A percentile compares a stretch with the other conserved stretches of the same genome.
phyloP scores from a whole-genome alignment of 2,329 filamentous ascomycete genomes.

The Phyllosticta citriasiana region DNA sequence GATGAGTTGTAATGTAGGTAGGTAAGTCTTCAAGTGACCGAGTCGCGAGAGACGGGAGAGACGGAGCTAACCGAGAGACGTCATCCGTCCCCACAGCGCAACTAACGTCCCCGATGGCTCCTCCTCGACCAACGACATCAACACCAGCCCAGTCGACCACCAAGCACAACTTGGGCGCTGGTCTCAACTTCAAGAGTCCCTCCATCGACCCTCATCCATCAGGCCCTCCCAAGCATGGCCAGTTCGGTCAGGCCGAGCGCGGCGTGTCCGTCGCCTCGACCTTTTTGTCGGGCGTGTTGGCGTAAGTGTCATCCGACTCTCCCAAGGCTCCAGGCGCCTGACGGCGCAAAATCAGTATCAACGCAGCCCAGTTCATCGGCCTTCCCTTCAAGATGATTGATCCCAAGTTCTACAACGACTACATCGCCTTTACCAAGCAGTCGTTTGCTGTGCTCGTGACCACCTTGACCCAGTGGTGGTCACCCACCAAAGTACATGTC shows the following conservation, averaged over 20 bases:
- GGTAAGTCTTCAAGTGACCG: neutral
- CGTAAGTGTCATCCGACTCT: constrained; percentile 22
- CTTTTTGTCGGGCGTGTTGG: constrained; percentile 40
- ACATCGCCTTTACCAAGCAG: constrained; percentile 80
- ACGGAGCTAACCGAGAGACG: neutral
- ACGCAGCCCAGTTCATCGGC: constrained; percentile 65
- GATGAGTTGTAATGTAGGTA: neutral
- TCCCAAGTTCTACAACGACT: constrained; percentile 69
- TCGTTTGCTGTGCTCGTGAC: constrained; percentile 71
- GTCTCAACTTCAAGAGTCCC: constrained; percentile 33
- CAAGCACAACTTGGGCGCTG: constrained; percentile 31
- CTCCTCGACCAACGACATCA: neutral
- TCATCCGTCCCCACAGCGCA: neutral
- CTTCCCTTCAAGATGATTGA: constrained; percentile 66
- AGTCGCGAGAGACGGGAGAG: neutral
- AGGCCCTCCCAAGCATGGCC: constrained; percentile 36
- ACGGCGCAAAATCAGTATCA: constrained; percentile 29
- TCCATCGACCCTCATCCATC: constrained; percentile 32
- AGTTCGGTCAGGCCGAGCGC: constrained; percentile 38
- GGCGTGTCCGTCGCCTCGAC: constrained; percentile 41
- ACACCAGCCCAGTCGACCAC: constrained; percentile 17
- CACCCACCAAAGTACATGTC: constrained; percentile 71
- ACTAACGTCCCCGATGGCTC: constrained; percentile 3
- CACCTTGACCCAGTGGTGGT: constrained; percentile 77
- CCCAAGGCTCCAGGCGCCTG: neutral